Percentiles rank a stretch among this genome's conserved stretches.
These are phyloP conservation scores for Cephaloascus albidus DNA, from an alignment of 805 yeast genomes.

Conservation along the genomic window DNA sequence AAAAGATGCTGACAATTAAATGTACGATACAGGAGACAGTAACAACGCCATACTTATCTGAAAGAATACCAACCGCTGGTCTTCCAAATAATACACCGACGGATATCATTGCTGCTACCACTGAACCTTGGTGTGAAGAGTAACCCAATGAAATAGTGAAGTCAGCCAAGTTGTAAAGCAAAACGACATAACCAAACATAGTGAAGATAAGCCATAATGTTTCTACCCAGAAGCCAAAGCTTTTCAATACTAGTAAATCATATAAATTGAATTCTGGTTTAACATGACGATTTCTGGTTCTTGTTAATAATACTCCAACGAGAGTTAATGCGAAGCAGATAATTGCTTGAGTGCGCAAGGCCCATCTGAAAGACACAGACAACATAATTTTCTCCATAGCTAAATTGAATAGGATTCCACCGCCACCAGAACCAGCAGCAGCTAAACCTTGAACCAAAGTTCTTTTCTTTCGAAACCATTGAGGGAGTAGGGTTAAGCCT, in stretches of 20 bases:
- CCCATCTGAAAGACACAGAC: slow-evolving; percentile 33
- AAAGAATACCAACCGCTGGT: slow-evolving; percentile 41
- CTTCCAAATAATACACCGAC: slow-evolving; percentile 49
- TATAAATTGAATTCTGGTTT: slow-evolving; percentile 24
- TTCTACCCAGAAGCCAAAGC: slow-evolving; percentile 32
- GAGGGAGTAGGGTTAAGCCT: slow-evolving; percentile 51
- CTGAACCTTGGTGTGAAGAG: slow-evolving; percentile 41
- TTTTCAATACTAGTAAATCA: slow-evolving; percentile 28
- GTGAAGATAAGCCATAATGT: slow-evolving; percentile 34
- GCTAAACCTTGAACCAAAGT: slow-evolving; percentile 41
- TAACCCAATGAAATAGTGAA: slow-evolving; percentile 56
- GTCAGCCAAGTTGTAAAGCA: slow-evolving; percentile 50
- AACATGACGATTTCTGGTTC: slow-evolving; percentile 25
- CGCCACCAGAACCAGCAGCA: slow-evolving; percentile 43
- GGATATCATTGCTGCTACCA: slow-evolving; percentile 51
- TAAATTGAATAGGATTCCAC: slow-evolving; percentile 40
- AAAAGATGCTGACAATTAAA: slow-evolving; percentile 26
- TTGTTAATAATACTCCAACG: slow-evolving; percentile 20
- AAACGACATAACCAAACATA: slow-evolving; percentile 51
- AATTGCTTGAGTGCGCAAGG: slow-evolving; percentile 38
- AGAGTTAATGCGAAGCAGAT: slow-evolving; percentile 16
- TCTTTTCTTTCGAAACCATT: slow-evolving; percentile 59
- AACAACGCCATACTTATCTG: slow-evolving; percentile 44
- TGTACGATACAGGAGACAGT: slow-evolving; percentile 31
- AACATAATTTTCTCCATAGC: slow-evolving; percentile 36